Conservation (phyloP, 805 yeast genomes). For the Maudiozyma turicensis region DNA sequence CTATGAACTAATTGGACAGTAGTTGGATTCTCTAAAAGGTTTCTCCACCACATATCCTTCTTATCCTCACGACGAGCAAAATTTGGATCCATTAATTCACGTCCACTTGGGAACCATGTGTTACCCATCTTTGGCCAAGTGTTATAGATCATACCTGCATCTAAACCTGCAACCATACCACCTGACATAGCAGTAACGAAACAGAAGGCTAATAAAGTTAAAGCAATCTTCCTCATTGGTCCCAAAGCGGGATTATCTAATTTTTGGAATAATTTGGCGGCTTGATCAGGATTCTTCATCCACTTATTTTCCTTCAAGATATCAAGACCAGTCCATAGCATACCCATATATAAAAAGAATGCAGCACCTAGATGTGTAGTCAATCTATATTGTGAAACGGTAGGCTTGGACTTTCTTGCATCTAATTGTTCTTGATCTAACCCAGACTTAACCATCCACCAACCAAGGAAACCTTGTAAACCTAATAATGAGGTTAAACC, state of each 20-base stretch:
- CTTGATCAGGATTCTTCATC: conserved; percentile 52
- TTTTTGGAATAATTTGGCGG: conserved; percentile 43
- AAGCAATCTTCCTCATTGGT: conserved; percentile 45
- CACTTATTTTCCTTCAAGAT: conserved; percentile 66
- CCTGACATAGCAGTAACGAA: conserved; percentile 94
- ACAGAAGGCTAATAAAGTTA: conserved; percentile 54
- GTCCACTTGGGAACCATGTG: conserved; percentile 57
- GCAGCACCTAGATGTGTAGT: conserved; percentile 95
- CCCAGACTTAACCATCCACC: conserved; percentile 99
- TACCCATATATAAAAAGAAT: conserved; percentile 74
- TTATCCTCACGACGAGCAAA: conserved; percentile 58
- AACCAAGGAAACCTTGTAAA: conserved; percentile 90
- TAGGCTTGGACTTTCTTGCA: conserved; percentile 85
- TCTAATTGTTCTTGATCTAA: conserved; percentile 68
- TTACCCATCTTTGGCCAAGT: conserved; percentile 97
- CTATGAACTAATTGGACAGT: conserved; percentile 92
- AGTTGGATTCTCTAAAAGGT: conserved; percentile 87
- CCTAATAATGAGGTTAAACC: conserved; percentile 75
- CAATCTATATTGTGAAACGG: conserved; percentile 89
- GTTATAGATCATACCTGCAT: conserved; percentile 93
- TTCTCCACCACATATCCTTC: conserved; percentile 83
- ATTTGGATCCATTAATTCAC: conserved; percentile 68
- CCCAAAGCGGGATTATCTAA: conserved; percentile 53
- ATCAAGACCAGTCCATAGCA: conserved; percentile 83
- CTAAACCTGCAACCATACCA: conserved; percentile 95